Evolutionary conservation across 108 stramenopile genomes (phyloP).

Genomic region (Skeletonema grethae): DNA sequence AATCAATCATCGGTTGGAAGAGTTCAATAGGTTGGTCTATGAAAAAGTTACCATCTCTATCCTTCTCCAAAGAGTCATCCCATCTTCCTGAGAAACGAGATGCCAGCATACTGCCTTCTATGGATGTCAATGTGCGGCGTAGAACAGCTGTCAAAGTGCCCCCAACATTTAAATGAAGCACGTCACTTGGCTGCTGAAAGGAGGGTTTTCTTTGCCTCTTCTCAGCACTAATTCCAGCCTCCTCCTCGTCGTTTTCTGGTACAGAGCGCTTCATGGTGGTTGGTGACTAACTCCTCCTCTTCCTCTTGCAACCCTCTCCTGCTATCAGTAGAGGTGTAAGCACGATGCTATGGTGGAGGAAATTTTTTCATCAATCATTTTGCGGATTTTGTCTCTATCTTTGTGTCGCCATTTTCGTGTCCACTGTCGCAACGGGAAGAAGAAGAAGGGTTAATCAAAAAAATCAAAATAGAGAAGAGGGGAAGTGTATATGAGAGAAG

Average conservation of each 20-base stretch:
- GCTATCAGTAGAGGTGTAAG: neutral
- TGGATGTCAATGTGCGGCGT: slow-evolving; percentile 60
- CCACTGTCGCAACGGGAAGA: too few relatives aligned
- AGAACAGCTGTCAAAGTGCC: slow-evolving; percentile 55
- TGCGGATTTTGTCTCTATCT: too few relatives aligned
- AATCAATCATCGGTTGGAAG: slow-evolving; percentile 55
- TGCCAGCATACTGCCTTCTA: slow-evolving; percentile 65
- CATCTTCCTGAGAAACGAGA: slow-evolving; percentile 65
- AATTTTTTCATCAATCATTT: too few relatives aligned
- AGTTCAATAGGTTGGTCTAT: slow-evolving; percentile 57
- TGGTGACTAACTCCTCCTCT: neutral
- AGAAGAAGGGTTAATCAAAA: too few relatives aligned
- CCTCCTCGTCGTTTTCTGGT: neutral
- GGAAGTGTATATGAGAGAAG: neutral
- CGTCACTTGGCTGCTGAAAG: slow-evolving; percentile 32
- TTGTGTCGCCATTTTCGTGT: too few relatives aligned
- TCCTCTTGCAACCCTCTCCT: neutral
- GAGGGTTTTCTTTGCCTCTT: neutral
- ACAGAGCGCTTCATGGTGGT: neutral
- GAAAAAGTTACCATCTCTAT: slow-evolving; percentile 64
- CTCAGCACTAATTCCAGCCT: neutral
- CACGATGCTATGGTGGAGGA: too few relatives aligned
- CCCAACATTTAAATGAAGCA: slow-evolving; percentile 68
- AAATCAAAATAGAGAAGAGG: neutral
- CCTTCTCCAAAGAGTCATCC: slow-evolving; percentile 63